phyloP scores from a whole-genome alignment of 345 rosid species.

The Sonneratia caseolaris region DNA sequence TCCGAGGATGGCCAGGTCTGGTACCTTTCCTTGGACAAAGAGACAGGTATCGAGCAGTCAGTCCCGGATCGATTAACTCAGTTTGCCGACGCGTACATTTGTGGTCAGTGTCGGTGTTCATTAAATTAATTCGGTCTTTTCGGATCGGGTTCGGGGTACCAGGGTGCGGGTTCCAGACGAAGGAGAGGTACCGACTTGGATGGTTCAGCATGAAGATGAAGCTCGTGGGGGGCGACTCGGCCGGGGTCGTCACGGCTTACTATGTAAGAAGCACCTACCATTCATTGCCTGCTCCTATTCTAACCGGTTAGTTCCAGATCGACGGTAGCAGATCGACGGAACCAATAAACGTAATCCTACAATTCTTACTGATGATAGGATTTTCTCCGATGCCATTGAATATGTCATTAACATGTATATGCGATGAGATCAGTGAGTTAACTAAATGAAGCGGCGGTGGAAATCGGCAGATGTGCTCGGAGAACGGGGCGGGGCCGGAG shows the following conservation, averaged over 20 bases:
- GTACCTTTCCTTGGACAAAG: constrained; percentile 81
- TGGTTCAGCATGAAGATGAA: constrained; percentile 99
- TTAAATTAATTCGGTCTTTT: not conserved
- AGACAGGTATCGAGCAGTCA: constrained; percentile 45
- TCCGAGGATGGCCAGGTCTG: constrained; percentile 96
- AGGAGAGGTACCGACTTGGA: constrained; percentile 83
- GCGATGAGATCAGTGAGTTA: too few relatives aligned
- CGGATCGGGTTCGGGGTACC: not conserved
- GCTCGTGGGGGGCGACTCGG: constrained; percentile 91
- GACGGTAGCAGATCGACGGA: too few relatives aligned
- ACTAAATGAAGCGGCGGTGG: not conserved
- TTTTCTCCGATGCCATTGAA: too few relatives aligned
- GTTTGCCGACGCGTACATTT: not conserved
- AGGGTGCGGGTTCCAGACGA: constrained; percentile 98
- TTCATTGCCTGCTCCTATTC: not conserved
- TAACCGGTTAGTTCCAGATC: too few relatives aligned
- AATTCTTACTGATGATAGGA: too few relatives aligned
- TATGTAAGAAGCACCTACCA: constrained; percentile 50
- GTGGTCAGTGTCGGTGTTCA: not conserved
- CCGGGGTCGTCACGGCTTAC: constrained; percentile 95
- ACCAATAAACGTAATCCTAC: too few relatives aligned
- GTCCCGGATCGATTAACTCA: not conserved
- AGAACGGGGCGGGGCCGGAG: constrained; percentile 85
- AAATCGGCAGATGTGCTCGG: constrained; percentile 71
- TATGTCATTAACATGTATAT: too few relatives aligned